Conservation (phyloP, 1,284 basidiomycete species). For the Ceraceosorus guamensis region DNA sequence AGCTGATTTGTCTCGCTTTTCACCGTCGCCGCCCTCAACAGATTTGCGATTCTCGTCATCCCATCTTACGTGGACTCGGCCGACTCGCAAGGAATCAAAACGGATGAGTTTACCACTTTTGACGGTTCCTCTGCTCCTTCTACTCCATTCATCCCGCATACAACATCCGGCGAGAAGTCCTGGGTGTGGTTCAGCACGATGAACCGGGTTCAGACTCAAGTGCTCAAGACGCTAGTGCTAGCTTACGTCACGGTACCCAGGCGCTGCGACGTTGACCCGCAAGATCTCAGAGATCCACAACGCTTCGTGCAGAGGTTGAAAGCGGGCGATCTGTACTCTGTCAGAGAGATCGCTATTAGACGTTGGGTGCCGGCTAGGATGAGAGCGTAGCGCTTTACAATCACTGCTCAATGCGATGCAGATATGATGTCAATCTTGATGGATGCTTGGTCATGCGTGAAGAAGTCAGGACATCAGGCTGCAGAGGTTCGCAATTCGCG, state of each 20-base stretch:
- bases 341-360: conserved; percentile 75
- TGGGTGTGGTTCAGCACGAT: conserved; percentile 98
- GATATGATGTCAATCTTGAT: too few relatives aligned
- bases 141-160: conserved; percentile 32
- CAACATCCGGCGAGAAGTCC: conserved; percentile 53
- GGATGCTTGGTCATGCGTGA: too few relatives aligned
- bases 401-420: too few relatives aligned
- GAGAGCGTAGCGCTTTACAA: conserved; percentile 59
- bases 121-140: background rate
- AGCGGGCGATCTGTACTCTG: conserved; percentile 56
- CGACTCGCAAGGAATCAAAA: conserved; percentile 54
- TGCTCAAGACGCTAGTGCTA: conserved; percentile 63
- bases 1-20: background rate
- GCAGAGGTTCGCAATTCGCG: too few relatives aligned
- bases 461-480: too few relatives aligned
- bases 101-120: background rate
- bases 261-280: conserved; percentile 14
- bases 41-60: conserved; percentile 79
- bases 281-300: conserved; percentile 33
- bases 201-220: conserved; percentile 92
- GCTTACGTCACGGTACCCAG: conserved; percentile 40
- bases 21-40: conserved; percentile 42
- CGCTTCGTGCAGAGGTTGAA: conserved; percentile 58
- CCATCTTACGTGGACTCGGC: conserved; percentile 77
- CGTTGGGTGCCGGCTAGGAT: conserved; percentile 85